These are phyloP conservation scores for Ophiostoma tasmaniense DNA, from an alignment of 2,329 filamentous ascomycete genomes.

Conservation along the genomic window DNA sequence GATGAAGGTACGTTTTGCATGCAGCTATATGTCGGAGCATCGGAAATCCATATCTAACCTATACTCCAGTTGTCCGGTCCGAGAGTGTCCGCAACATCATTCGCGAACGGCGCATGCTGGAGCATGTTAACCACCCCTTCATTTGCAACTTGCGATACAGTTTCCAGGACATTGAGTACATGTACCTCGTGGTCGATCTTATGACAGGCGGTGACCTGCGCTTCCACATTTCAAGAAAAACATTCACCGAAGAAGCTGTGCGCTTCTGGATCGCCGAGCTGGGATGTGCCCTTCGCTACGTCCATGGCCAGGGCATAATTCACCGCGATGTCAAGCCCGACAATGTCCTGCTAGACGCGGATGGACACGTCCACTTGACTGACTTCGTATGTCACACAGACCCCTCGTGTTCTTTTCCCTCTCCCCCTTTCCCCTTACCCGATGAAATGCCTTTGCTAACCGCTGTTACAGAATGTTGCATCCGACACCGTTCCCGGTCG, in stretches of 20 bases:
- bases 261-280: conserved; percentile 95
- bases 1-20: conserved; percentile 67
- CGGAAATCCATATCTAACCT: background rate
- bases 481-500: conserved; percentile 82
- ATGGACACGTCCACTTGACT: conserved; percentile 92
- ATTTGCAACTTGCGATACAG: conserved; percentile 98
- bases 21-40: background rate
- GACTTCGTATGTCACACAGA: conserved; percentile 65
- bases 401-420: background rate
- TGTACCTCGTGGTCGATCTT: conserved; percentile 96
- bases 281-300: conserved; percentile 80
- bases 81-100: conserved; percentile 98
- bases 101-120: conserved; percentile 92
- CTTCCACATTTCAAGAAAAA: conserved; percentile 96
- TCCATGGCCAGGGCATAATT: conserved; percentile 79
- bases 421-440: background rate
- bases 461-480: conserved; percentile 70
- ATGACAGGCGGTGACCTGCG: conserved; percentile 96
- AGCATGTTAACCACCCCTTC: conserved; percentile 95
- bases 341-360: conserved; percentile 78
- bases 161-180: conserved; percentile 98
- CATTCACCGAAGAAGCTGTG: conserved; percentile 94
- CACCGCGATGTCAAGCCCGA: conserved; percentile 89
- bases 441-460: conserved; percentile 1
- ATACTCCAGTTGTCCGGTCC: conserved; percentile 72